Evolutionary conservation across 768 basidiomycete species (phyloP).

Genomic region (Candolleomyces eurysporus): DNA sequence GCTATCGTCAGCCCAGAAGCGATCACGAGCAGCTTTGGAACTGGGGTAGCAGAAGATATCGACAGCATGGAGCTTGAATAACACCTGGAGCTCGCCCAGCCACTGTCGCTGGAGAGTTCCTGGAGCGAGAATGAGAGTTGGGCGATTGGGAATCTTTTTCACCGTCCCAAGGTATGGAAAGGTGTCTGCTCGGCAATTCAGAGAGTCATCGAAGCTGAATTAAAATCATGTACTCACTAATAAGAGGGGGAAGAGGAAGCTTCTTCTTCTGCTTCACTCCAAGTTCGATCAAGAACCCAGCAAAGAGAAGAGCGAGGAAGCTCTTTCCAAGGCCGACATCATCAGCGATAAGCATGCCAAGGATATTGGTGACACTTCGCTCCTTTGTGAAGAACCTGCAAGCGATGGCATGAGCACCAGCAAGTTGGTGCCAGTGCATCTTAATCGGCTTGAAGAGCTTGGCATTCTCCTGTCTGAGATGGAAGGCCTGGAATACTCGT

Average conservation of each 20-base stretch:
- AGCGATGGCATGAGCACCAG: conserved; percentile 11
- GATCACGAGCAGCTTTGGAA: background rate
- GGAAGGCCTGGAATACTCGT: background rate
- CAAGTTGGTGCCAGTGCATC: conserved; percentile 21
- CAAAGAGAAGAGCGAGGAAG: conserved; percentile 12
- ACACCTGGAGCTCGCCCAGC: conserved; percentile 13
- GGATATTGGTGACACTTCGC: background rate
- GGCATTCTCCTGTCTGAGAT: background rate
- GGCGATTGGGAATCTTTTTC: conserved; percentile 5
- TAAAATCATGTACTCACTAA: conserved; percentile 11
- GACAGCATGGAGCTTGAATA: conserved; percentile 10
- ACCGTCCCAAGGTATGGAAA: conserved; percentile 9
- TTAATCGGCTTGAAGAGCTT: background rate
- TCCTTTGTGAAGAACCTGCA: conserved; percentile 7
- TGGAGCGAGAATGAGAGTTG: conserved; percentile 21
- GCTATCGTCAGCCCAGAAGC: conserved; percentile 17
- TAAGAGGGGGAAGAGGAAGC: conserved; percentile 14
- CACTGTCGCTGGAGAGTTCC: conserved; percentile 20
- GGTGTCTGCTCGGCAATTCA: background rate
- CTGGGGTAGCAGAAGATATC: conserved; percentile 23
- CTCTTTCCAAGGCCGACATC: conserved; percentile 31
- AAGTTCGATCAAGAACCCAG: conserved; percentile 16
- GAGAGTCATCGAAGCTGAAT: background rate
- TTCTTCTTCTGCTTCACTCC: background rate
- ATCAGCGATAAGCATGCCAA: conserved; percentile 17